phyloP scores from a whole-genome alignment of 2,329 filamentous ascomycete genomes.

The Neobulgaria alba region DNA sequence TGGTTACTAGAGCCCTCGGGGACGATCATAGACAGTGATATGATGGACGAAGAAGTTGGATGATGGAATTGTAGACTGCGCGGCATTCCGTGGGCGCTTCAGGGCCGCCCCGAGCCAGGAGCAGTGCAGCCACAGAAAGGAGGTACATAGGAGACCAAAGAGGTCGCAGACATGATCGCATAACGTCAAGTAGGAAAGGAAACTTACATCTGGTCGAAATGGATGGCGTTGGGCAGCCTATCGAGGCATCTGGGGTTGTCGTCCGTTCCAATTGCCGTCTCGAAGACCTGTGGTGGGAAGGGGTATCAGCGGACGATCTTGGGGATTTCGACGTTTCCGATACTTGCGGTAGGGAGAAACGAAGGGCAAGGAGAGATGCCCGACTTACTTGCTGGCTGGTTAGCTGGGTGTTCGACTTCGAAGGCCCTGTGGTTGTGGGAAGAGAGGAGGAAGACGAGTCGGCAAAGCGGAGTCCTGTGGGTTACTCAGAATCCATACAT shows the following conservation, averaged over 20 bases:
- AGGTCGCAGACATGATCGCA: constrained; percentile 26
- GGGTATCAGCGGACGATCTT: neutral
- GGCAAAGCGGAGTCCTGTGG: neutral
- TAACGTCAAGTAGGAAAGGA: constrained; percentile 18
- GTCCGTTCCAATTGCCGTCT: constrained; percentile 22
- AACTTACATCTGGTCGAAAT: constrained; percentile 27
- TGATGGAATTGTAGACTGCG: constrained; percentile 24
- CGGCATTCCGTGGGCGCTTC: constrained; percentile 18
- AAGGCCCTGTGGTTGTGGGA: neutral
- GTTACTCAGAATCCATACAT: neutral
- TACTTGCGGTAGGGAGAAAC: too few species aligned
- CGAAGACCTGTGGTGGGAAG: constrained; percentile 17
- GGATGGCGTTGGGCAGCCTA: constrained; percentile 26
- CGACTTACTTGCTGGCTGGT: neutral
- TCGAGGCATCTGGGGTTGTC: constrained; percentile 27
- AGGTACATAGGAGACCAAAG: constrained; percentile 9
- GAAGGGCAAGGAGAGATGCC: neutral
- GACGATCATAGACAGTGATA: constrained; percentile 15
- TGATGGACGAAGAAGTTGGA: constrained; percentile 19
- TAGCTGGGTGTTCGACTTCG: neutral
- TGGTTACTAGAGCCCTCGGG: constrained; percentile 11
- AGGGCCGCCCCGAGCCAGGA: constrained; percentile 15
- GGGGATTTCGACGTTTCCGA: too few species aligned
- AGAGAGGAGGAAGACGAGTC: neutral
- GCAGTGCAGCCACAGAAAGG: constrained; percentile 11